Evolutionary conservation across 495 filamentous ascomycete genomes (phyloP), one percentile per base, ranked within the genome.

Genomic region (Chaetomium fimeti): DNA sequence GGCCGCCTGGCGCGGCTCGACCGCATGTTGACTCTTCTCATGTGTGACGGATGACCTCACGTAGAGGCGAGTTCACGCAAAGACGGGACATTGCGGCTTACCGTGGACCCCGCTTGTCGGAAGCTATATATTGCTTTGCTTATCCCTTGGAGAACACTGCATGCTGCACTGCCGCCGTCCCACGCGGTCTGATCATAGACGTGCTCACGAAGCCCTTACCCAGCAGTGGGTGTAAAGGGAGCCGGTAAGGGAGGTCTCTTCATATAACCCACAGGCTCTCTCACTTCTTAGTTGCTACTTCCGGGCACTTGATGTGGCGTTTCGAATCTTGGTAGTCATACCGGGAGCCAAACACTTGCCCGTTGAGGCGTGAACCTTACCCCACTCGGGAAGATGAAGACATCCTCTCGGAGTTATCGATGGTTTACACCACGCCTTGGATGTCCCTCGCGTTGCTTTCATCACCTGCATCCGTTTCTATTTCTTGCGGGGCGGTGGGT

Each of bases 41-140:
- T 49, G 20, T 49, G 45, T 49, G 45, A 49, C 45, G 20, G n/a
- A 49, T 49, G 45, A 49, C 45, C 45, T 49, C 45, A 49, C 54
- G 54, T 57, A 20, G 16, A 16, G 5, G n/a, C n/a, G 3, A 40
- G 13, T 49, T 5, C 20, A 24, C n/a, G n/a, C 20, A 20, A 5
- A 3, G 20, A n/a, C 15, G 6, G 45, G n/a, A 18, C 20, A 49
- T 24, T 20, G 45, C n/a, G 16, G 11, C 18, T 22, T 11, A 18
- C 27, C 18, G 15, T 25, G 45, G 3, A 7, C 54, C 32, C 18
- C 8, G 29, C 5, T 7, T 36, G 5, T 24, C n/a, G 32, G 54
- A 57, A 42, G 9, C 15, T 57, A 12, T 40, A 57, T 57, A 57
- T 57, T 57, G 54, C 54, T 57, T 52, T 52, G 49, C 49, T 52